Evolutionary conservation across 768 basidiomycete species (phyloP), one percentile per base, ranked within the genome.

Genomic region (Paxillus rubicundulus): DNA sequence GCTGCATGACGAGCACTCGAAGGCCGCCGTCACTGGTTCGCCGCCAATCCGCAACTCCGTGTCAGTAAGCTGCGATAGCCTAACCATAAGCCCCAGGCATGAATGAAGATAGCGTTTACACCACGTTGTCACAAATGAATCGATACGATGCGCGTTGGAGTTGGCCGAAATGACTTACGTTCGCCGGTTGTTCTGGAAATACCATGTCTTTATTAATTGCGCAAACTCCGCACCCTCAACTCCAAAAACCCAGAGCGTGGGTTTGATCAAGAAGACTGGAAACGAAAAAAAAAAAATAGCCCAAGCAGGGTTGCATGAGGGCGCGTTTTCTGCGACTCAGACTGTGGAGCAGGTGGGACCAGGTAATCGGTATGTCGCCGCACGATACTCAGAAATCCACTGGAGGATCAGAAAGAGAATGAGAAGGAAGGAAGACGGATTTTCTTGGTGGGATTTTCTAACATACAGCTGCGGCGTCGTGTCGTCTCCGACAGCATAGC

Each of bases 401-500:
- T 24, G 42, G 53, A 42, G 59, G 52, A 64, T 53, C 56, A 24
- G 38, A 34, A 33, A 44, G 27, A 27, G 59, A 61, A 57, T 33
- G 6, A 18, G 34, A 39, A 40, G 17, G 32, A 33, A 24, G 27
- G 17, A 33, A 36, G 2, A 3, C 18, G 28, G 50, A 38, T 38
- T 37, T 38, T 54, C 49, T 39, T 5, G 37, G 41, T 33, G 24
- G 21, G 42, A 49, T 47, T 51, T 54, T 61, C 52, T 13, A 30
- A 17, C 45, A 18, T 18, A 8, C 44, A 45, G 10, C 16, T 10
- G 30, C 10, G n/a, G 17, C 8, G 44, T 20, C n/a, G 21, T 34
- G 13, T 33, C 20, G 17, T 53, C 27, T 24, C 42, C 42, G 39
- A 12, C 21, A 5, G 33, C 50, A 47, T 50, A 44, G 39, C 44